Conservation (phyloP, 176 grass and related monocot species). For the Puccinellia tenuiflora region DNA sequence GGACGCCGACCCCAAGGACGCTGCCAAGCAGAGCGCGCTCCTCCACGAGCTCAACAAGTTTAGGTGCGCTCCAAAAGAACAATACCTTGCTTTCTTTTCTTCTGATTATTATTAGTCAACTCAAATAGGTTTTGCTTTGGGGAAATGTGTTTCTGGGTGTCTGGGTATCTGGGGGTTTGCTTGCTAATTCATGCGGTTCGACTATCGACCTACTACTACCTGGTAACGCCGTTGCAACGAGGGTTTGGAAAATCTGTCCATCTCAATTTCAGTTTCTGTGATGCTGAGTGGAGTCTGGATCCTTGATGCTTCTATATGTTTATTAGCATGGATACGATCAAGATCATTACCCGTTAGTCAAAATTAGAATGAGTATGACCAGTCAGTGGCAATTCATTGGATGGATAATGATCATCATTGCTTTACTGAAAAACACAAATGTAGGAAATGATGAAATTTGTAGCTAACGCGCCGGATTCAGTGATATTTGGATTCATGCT, state of each 20-base stretch:
- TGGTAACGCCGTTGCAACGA: background rate
- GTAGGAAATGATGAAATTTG: background rate
- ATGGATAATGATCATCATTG: background rate
- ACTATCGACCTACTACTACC: background rate
- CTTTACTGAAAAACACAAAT: background rate
- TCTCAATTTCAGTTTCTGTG: background rate
- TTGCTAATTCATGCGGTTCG: too few species aligned
- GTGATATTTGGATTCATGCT: background rate
- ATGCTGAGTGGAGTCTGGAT: background rate
- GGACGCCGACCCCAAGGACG: constrained; percentile 79
- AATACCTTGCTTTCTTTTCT: background rate
- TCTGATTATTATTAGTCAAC: background rate
- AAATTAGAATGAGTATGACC: background rate
- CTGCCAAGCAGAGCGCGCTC: constrained; percentile 63
- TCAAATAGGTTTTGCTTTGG: background rate
- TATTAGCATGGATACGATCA: background rate
- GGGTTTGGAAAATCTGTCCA: background rate
- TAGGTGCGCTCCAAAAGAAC: constrained; percentile 38
- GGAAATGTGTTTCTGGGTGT: constrained; percentile 18
- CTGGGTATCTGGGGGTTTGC: background rate
- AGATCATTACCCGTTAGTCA: background rate
- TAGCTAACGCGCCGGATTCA: background rate
- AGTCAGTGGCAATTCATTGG: background rate
- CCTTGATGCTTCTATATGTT: background rate
- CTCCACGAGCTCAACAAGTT: constrained; percentile 92